Percentiles rank a stretch among this genome's conserved stretches.
phyloP scores from a whole-genome alignment of 768 basidiomycete species.

The Trichaptum fuscoviolaceum region DNA sequence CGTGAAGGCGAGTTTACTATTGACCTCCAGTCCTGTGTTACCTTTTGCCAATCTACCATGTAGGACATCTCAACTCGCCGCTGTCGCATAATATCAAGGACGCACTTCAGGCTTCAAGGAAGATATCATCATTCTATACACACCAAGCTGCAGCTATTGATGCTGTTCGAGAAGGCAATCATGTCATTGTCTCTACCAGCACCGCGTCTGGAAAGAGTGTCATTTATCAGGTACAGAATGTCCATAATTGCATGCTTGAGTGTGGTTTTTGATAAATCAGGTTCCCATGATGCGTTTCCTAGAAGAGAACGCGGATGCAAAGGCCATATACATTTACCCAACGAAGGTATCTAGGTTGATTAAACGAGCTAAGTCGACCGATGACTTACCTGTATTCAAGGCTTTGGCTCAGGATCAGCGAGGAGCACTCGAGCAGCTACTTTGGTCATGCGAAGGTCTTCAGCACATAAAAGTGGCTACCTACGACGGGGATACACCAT shows the following conservation, averaged over 20 bases:
- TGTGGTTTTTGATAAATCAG: conserved; percentile 28
- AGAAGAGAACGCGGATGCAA: conserved; percentile 54
- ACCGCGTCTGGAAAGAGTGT: conserved; percentile 89
- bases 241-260: not conserved
- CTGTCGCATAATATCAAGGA: conserved; percentile 51
- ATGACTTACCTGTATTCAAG: conserved; percentile 28
- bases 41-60: conserved; percentile 4
- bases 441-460: conserved; percentile 56
- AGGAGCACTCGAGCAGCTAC: conserved; percentile 59
- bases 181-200: conserved; percentile 86
- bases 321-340: conserved; percentile 82
- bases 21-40: not conserved
- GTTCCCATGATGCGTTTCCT: conserved; percentile 66
- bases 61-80: conserved; percentile 47
- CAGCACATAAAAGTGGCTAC: conserved; percentile 64
- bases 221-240: conserved; percentile 66
- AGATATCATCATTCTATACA: conserved; percentile 58
- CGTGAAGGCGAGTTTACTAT: conserved; percentile 40
- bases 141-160: conserved; percentile 73
- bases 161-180: conserved; percentile 46
- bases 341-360: conserved; percentile 59
- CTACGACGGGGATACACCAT: conserved; percentile 86
- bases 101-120: conserved; percentile 53
- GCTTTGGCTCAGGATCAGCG: conserved; percentile 89
- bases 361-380: not conserved